Evolutionary conservation across 192 early-diverging fungal species (phyloP).

Genomic region (Coemansia aciculifera): DNA sequence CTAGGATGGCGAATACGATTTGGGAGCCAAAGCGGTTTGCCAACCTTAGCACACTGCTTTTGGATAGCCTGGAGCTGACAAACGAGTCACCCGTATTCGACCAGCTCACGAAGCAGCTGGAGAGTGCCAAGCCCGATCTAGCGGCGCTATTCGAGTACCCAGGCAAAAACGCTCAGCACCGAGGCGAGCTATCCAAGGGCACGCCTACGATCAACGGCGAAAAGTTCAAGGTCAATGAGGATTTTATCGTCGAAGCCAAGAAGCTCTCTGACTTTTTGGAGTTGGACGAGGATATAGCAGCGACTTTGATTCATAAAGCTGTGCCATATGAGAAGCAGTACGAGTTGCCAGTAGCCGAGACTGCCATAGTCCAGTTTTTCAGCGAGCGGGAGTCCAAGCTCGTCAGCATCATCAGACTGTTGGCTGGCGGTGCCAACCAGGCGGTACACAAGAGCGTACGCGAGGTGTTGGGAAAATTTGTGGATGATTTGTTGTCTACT

Average conservation of each 20-base stretch:
- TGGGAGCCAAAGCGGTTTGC: conserved; percentile 55
- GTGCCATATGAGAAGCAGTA: conserved; percentile 57
- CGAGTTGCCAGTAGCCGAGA: conserved; percentile 62
- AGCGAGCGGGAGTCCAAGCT: conserved; percentile 65
- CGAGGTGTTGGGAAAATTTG: conserved; percentile 40
- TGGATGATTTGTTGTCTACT: conserved; percentile 36
- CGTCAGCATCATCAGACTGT: conserved; percentile 56
- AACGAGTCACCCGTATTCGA: conserved; percentile 42
- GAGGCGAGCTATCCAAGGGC: conserved; percentile 46
- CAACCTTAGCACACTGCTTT: conserved; percentile 44
- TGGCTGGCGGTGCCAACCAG: conserved; percentile 51
- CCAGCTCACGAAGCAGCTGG: conserved; percentile 41
- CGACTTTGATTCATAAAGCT: conserved; percentile 62
- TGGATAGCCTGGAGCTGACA: conserved; percentile 31
- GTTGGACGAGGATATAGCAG: conserved; percentile 75
- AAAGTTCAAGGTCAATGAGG: conserved; percentile 63
- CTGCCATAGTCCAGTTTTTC: conserved; percentile 69
- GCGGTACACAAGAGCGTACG: conserved; percentile 51
- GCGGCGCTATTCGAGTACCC: conserved; percentile 44
- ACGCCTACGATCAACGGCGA: conserved; percentile 61
- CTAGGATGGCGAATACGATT: conserved; percentile 46
- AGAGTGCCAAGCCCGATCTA: conserved; percentile 40
- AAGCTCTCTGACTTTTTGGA: conserved; percentile 79
- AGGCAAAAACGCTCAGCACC: conserved; percentile 42
- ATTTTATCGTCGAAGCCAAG: conserved; percentile 65